Evolutionary conservation across 1,139 yeast genomes (phyloP).

Genomic region (Williopsis jadinii): DNA sequence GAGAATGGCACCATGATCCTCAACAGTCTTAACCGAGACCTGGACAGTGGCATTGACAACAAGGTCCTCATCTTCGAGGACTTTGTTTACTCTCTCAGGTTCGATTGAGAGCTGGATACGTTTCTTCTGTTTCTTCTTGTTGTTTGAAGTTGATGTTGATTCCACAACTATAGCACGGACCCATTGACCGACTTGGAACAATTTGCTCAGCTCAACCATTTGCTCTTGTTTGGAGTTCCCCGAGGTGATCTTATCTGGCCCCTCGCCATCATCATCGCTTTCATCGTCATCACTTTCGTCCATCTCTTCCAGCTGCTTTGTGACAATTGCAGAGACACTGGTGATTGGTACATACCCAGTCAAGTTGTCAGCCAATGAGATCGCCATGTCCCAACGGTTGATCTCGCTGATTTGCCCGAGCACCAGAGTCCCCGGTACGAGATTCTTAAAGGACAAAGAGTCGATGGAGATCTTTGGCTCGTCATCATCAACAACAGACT

Average conservation of each 20-base stretch:
- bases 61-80: slow-evolving; percentile 57
- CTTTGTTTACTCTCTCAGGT: slow-evolving; percentile 62
- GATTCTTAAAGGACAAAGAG: slow-evolving; percentile 49
- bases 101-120: slow-evolving; percentile 70
- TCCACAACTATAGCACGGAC: slow-evolving; percentile 67
- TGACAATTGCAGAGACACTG: slow-evolving; percentile 59
- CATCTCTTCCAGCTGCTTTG: slow-evolving; percentile 46
- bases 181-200: slow-evolving; percentile 78
- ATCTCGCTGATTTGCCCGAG: slow-evolving; percentile 70
- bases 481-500: slow-evolving; percentile 23
- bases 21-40: slow-evolving; percentile 69
- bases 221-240: slow-evolving; percentile 30
- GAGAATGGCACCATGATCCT: slow-evolving; percentile 85
- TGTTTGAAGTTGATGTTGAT: slow-evolving; percentile 30
- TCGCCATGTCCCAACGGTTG: slow-evolving; percentile 52
- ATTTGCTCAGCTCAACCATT: slow-evolving; percentile 47
- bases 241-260: slow-evolving; percentile 20
- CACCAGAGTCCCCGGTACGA: slow-evolving; percentile 64
- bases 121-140: slow-evolving; percentile 34
- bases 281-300: slow-evolving; percentile 42
- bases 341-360: slow-evolving; percentile 78
- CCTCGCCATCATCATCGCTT: slow-evolving; percentile 30
- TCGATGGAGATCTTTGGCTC: slow-evolving; percentile 37
- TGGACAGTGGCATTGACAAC: slow-evolving; percentile 56
- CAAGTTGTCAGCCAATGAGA: slow-evolving; percentile 78